These are phyloP conservation scores for Aspergillus tamarii DNA, from an alignment of 2,329 filamentous ascomycete genomes.

Conservation along the genomic window DNA sequence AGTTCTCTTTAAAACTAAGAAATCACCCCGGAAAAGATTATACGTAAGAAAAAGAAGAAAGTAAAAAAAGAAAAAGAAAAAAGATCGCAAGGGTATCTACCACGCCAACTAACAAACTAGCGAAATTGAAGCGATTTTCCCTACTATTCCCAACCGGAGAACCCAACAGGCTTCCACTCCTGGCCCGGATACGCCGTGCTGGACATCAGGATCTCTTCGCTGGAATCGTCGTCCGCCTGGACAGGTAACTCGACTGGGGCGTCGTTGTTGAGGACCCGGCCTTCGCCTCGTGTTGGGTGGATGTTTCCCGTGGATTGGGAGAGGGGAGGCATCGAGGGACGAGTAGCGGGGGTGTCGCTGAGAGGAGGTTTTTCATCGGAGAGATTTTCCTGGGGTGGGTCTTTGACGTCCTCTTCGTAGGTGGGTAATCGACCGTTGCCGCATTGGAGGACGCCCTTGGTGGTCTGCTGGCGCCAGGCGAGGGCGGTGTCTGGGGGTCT, in stretches of 20 bases:
- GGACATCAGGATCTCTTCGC: constrained; percentile 52
- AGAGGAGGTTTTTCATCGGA: not conserved
- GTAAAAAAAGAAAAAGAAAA: not conserved
- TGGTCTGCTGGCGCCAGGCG: constrained; percentile 16
- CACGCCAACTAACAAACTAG: constrained; percentile 10
- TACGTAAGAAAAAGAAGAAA: not conserved
- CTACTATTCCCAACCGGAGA: constrained; percentile 19
- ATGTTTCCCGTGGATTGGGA: constrained; percentile 12
- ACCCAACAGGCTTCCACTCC: constrained; percentile 47
- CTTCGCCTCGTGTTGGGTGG: constrained; percentile 28
- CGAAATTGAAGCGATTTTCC: not conserved
- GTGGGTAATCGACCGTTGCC: constrained; percentile 12
- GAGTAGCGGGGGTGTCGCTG: not conserved
- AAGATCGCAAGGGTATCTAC: constrained; percentile 7
- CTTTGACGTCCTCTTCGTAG: constrained; percentile 22
- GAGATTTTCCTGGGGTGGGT: not conserved
- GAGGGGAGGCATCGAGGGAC: not conserved
- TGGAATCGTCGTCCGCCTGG: constrained; percentile 38
- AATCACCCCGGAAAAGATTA: constrained; percentile 12
- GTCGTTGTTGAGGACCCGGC: constrained; percentile 26
- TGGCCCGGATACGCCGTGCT: constrained; percentile 54
- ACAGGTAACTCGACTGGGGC: constrained; percentile 40
- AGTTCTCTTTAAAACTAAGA: not conserved
- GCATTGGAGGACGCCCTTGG: constrained; percentile 9
- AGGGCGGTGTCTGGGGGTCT: not conserved